Evolutionary conservation across 108 stramenopile species (phyloP).

Genomic region (Fistulifera pelliculosa): DNA sequence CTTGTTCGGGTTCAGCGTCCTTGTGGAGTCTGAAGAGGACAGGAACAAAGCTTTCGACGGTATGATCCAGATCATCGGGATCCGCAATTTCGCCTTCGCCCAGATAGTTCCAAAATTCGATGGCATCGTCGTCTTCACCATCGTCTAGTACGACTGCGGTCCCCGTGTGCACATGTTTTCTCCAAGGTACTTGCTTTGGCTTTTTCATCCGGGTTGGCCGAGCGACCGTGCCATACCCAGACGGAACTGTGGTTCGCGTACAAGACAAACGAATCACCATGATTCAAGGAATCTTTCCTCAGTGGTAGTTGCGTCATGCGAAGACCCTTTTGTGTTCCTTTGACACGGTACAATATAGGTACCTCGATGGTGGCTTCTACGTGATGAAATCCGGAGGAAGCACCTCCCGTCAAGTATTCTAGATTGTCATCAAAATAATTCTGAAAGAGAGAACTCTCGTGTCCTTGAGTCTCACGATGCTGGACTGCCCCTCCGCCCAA

Average conservation of each 20-base stretch:
- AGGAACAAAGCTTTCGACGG: conserved; percentile 18
- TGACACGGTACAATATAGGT: conserved; percentile 48
- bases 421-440: conserved; percentile 43
- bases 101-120: conserved; percentile 76
- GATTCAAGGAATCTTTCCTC: conserved; percentile 53
- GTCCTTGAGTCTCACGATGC: conserved; percentile 82
- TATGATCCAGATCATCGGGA: conserved; percentile 30
- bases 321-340: conserved; percentile 45
- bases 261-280: conserved; percentile 84
- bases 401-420: conserved; percentile 78
- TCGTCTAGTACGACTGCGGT: conserved; percentile 24
- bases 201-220: conserved; percentile 24
- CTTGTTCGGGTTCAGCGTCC: conserved; percentile 32
- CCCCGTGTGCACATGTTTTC: conserved; percentile 33
- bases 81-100: conserved; percentile 50
- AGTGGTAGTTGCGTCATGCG: conserved; percentile 55
- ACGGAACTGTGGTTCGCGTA: conserved; percentile 59
- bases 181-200: conserved; percentile 12
- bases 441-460: conserved; percentile 63
- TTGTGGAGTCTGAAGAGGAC: conserved; percentile 37
- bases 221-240: conserved; percentile 59
- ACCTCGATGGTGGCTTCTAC: conserved; percentile 59
- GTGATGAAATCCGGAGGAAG: conserved; percentile 79
- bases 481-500: conserved; percentile 80
- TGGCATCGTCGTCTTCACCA: conserved; percentile 40